These are phyloP conservation scores for Phyllosticta ampelicida DNA, from an alignment of 2,329 filamentous ascomycete species.

Conservation along the genomic window DNA sequence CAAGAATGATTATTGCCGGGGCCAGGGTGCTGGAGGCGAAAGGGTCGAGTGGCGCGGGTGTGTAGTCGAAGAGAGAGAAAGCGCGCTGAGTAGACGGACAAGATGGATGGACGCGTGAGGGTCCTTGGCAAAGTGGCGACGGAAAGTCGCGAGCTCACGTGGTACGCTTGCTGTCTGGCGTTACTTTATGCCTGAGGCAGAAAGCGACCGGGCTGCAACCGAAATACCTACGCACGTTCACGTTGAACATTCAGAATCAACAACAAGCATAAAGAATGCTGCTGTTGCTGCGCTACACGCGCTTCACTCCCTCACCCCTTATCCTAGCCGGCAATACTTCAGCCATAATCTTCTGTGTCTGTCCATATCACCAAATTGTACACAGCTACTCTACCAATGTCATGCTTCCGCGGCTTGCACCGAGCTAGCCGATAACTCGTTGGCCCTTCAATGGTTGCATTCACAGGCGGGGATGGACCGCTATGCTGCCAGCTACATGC, in stretches of 20 bases:
- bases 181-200: background rate
- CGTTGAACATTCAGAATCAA: no score
- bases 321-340: no score
- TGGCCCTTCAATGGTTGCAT: background rate
- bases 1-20: background rate
- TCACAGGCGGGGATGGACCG: background rate
- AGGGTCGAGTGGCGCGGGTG: background rate
- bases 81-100: background rate
- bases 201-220: background rate
- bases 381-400: background rate
- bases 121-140: constrained; percentile 3
- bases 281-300: no score
- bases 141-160: constrained; percentile 2
- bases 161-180: constrained; percentile 1
- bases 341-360: no score
- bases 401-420: background rate
- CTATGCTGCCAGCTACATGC: background rate
- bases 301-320: no score
- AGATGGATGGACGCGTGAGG: no score
- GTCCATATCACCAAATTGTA: background rate
- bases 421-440: background rate
- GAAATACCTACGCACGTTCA: no score
- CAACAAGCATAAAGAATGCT: no score
- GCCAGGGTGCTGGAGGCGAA: background rate
- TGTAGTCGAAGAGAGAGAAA: background rate